Conservation (phyloP, 768 basidiomycete genomes). For the Pleurotus platypus region DNA sequence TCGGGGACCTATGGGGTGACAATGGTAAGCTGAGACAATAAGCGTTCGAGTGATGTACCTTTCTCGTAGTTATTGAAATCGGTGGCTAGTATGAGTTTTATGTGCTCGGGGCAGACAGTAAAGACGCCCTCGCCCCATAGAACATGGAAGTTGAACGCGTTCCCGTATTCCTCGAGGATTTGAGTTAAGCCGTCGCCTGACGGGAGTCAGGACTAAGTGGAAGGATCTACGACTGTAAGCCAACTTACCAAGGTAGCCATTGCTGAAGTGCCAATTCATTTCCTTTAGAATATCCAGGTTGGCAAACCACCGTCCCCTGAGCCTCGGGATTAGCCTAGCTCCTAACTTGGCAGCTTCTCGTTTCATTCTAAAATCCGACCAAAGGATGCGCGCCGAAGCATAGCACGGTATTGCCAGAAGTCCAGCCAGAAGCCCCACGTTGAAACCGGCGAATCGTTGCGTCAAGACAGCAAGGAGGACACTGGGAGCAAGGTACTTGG, state of each 20-base stretch:
- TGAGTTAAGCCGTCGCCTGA: slow-evolving; percentile 44
- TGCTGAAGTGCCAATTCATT: slow-evolving; percentile 31
- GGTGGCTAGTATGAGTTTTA: slow-evolving; percentile 14
- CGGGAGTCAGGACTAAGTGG: not conserved
- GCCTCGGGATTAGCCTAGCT: slow-evolving; percentile 37
- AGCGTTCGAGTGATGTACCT: slow-evolving; percentile 5
- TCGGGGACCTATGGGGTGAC: not conserved
- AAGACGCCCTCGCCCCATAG: slow-evolving; percentile 31
- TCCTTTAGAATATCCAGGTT: slow-evolving; percentile 41
- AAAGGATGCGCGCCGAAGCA: slow-evolving; percentile 24
- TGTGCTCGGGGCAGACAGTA: slow-evolving; percentile 13
- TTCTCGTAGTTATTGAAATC: slow-evolving; percentile 14
- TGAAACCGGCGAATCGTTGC: slow-evolving; percentile 12
- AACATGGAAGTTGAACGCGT: slow-evolving; percentile 40
- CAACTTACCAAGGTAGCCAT: slow-evolving; percentile 48
- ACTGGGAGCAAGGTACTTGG: slow-evolving; percentile 17
- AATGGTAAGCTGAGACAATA: not conserved
- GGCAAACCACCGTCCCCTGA: slow-evolving; percentile 36
- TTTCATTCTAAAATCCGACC: slow-evolving; percentile 24
- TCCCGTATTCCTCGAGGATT: slow-evolving; percentile 30
- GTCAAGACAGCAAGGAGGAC: slow-evolving; percentile 15
- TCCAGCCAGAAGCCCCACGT: slow-evolving; percentile 23
- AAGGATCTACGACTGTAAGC: too few relatives aligned
- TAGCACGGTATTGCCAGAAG: slow-evolving; percentile 30
- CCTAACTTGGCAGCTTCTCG: slow-evolving; percentile 40